Conservation (phyloP, 2,329 filamentous ascomycete species). For the Cercospora sp. region DNA sequence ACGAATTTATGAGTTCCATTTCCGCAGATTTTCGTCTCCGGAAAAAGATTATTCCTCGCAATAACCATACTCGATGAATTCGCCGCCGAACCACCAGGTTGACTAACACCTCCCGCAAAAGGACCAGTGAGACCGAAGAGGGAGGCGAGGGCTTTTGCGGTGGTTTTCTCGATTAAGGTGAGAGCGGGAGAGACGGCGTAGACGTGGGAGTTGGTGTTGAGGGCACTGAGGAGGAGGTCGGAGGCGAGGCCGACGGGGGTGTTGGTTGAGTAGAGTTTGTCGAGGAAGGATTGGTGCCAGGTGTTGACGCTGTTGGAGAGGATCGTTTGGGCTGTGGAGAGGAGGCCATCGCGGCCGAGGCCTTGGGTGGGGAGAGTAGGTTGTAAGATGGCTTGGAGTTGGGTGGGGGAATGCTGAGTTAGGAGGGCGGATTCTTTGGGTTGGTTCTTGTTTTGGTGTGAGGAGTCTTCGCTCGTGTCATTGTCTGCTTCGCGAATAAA, state of each 20-base stretch:
- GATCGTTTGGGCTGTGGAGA: slow-evolving; percentile 62
- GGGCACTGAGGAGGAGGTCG: slow-evolving; percentile 76
- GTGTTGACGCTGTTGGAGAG: slow-evolving; percentile 91
- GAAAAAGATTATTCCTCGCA: slow-evolving; percentile 82
- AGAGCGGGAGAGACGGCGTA: slow-evolving; percentile 91
- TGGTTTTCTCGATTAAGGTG: slow-evolving; percentile 83
- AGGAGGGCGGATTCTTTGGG: slow-evolving; percentile 56
- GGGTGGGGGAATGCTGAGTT: slow-evolving; percentile 47
- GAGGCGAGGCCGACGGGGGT: slow-evolving; percentile 83
- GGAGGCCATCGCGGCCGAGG: slow-evolving; percentile 46
- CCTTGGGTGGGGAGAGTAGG: slow-evolving; percentile 41
- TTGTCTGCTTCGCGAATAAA: slow-evolving; percentile 72
- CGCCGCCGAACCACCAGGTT: slow-evolving; percentile 78
- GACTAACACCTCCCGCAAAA: slow-evolving; percentile 68
- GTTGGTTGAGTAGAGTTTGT: slow-evolving; percentile 90
- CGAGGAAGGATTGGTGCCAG: slow-evolving; percentile 96
- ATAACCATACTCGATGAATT: slow-evolving; percentile 85
- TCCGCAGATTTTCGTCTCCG: slow-evolving; percentile 71
- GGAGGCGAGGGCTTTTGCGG: slow-evolving; percentile 68
- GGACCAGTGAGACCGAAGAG: slow-evolving; percentile 75
- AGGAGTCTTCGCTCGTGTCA: slow-evolving; percentile 55
- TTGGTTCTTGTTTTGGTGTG: slow-evolving; percentile 58
- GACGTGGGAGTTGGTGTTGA: slow-evolving; percentile 95
- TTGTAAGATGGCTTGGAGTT: slow-evolving; percentile 45
- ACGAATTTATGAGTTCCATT: slow-evolving; percentile 68